Evolutionary conservation across 2,329 filamentous ascomycete species (phyloP).

Genomic region (Fusarium mexicanum): DNA sequence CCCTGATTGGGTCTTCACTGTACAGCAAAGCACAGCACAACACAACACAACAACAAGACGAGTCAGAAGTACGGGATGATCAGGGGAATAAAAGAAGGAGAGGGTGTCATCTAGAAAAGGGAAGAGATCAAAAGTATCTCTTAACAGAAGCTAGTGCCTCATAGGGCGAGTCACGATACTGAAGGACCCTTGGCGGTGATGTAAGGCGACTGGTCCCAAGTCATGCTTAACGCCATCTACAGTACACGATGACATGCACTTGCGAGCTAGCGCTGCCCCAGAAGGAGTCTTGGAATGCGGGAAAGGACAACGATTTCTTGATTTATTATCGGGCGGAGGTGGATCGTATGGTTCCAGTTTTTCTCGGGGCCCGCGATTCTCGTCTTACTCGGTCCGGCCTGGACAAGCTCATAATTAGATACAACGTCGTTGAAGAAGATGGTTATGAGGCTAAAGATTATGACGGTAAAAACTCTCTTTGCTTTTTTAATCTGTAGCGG

Average conservation of each 20-base stretch:
- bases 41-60: constrained; percentile 5
- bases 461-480: not conserved
- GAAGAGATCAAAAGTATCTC: not conserved
- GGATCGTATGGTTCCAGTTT: constrained; percentile 26
- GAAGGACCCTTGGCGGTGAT: constrained; percentile 14
- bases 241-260: constrained; percentile 9
- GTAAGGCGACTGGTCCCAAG: constrained; percentile 14
- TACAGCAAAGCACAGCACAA: not conserved
- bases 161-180: constrained; percentile 4
- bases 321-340: constrained; percentile 7
- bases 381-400: not conserved
- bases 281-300: constrained; percentile 37
- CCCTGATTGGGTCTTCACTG: constrained; percentile 4
- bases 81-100: constrained; percentile 22
- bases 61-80: constrained; percentile 30
- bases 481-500: constrained; percentile 11
- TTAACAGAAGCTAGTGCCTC: not conserved
- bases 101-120: constrained; percentile 8
- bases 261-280: constrained; percentile 20
- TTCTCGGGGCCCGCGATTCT: constrained; percentile 30
- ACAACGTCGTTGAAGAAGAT: not conserved
- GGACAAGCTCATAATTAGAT: not conserved
- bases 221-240: constrained; percentile 33
- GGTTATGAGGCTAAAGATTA: not conserved
- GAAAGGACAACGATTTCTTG: constrained; percentile 30